Conservation (phyloP, 805 yeast genomes). For the Blastobotrys muscicola region DNA sequence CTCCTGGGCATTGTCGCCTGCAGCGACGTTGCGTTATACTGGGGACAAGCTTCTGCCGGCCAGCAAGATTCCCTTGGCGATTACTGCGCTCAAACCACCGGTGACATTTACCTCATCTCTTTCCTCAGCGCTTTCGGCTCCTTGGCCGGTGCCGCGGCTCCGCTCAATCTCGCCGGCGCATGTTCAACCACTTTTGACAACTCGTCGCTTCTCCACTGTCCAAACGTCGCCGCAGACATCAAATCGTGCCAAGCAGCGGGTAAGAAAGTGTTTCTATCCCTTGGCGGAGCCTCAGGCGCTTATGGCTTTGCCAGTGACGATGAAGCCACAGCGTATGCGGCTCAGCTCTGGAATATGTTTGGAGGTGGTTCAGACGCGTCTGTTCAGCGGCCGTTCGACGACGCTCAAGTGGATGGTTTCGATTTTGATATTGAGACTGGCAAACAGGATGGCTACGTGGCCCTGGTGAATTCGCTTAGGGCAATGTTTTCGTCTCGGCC, state of each 20-base stretch:
- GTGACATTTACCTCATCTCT: conserved; percentile 53
- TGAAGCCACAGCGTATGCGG: conserved; percentile 49
- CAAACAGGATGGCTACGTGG: conserved; percentile 54
- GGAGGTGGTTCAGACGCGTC: conserved; percentile 39
- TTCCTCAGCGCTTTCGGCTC: conserved; percentile 57
- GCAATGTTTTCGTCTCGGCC: conserved; percentile 34
- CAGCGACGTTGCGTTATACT: conserved; percentile 61
- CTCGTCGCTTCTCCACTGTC: conserved; percentile 36
- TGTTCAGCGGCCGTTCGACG: conserved; percentile 49
- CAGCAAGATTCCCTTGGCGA: conserved; percentile 35
- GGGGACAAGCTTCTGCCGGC: conserved; percentile 77
- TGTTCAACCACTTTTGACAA: conserved; percentile 27
- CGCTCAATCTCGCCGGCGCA: conserved; percentile 35
- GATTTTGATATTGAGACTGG: conserved; percentile 61
- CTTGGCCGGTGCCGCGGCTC: conserved; percentile 44
- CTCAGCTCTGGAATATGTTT: conserved; percentile 46
- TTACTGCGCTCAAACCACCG: conserved; percentile 60
- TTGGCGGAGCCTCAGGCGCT: conserved; percentile 61
- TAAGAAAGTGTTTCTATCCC: conserved; percentile 62
- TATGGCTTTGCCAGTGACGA: conserved; percentile 43
- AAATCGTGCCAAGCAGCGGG: conserved; percentile 68
- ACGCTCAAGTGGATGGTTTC: conserved; percentile 73
- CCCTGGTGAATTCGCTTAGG: conserved; percentile 44
- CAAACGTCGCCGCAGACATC: conserved; percentile 55
- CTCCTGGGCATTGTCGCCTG: conserved; percentile 23